Percentiles rank a stretch among this genome's conserved stretches.
Evolutionary conservation across 495 filamentous ascomycete species (phyloP).

Genomic region (Echria macrotheca): DNA sequence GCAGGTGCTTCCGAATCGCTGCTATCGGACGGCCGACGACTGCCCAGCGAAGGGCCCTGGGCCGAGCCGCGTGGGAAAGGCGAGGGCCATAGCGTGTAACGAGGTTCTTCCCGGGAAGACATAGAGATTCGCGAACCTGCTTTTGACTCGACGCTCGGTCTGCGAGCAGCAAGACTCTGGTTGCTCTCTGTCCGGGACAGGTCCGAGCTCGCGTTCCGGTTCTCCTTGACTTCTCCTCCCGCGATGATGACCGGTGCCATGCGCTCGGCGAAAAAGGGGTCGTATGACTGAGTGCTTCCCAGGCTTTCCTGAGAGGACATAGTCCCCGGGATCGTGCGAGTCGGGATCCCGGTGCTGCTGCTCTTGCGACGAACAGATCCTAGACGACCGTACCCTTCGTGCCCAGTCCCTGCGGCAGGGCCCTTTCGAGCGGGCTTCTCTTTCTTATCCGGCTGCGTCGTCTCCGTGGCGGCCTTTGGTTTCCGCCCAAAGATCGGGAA

Average conservation of each 20-base stretch:
- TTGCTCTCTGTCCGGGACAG: slow-evolving; percentile 58
- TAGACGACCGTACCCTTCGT: slow-evolving; percentile 89
- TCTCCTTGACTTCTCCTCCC: slow-evolving; percentile 62
- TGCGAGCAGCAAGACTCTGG: slow-evolving; percentile 47
- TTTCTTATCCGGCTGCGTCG: slow-evolving; percentile 42
- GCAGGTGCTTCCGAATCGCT: slow-evolving; percentile 42
- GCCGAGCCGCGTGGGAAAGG: slow-evolving; percentile 34
- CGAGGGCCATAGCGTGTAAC: slow-evolving; percentile 48
- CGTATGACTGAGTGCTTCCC: slow-evolving; percentile 35
- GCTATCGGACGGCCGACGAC: slow-evolving; percentile 44
- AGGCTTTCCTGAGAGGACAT: slow-evolving; percentile 46
- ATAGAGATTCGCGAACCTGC: slow-evolving; percentile 36
- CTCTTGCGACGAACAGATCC: slow-evolving; percentile 54
- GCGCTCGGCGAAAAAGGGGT: slow-evolving; percentile 60
- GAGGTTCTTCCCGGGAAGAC: slow-evolving; percentile 32
- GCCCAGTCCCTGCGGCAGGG: slow-evolving; percentile 85
- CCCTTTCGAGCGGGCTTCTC: slow-evolving; percentile 66
- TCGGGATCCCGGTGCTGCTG: slow-evolving; percentile 42
- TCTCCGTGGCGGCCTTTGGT: slow-evolving; percentile 58
- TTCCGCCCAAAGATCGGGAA: slow-evolving; percentile 76
- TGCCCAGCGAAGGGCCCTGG: slow-evolving; percentile 20
- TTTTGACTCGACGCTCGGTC: slow-evolving; percentile 48
- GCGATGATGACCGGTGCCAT: slow-evolving; percentile 84
- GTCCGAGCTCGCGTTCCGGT: slow-evolving; percentile 49
- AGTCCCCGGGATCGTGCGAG: slow-evolving; percentile 43